These are phyloP conservation scores for Triglochin maritima DNA, from an alignment of 106 monocot species.

Conservation along the genomic window DNA sequence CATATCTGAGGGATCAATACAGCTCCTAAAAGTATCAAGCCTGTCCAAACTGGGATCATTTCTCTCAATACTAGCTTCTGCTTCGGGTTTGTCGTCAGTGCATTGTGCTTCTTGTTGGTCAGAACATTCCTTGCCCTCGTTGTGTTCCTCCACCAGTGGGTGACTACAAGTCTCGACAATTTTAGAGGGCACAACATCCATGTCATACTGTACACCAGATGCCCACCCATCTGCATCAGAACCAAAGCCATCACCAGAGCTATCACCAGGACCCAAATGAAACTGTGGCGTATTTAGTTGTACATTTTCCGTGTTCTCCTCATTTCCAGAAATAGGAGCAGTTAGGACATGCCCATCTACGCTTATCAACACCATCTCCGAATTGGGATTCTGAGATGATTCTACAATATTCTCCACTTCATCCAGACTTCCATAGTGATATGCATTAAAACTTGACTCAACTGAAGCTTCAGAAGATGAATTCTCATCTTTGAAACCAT, in stretches of 20 bases:
- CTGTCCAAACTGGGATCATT: conserved; percentile 16
- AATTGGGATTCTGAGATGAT: conserved; percentile 44
- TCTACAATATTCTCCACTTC: conserved; percentile 70
- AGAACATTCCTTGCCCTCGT: not conserved
- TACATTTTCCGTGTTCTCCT: conserved; percentile 39
- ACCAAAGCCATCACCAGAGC: conserved; percentile 43
- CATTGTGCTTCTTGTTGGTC: conserved; percentile 10
- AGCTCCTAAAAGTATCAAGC: conserved; percentile 59
- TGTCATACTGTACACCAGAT: conserved; percentile 29
- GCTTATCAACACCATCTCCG: conserved; percentile 87
- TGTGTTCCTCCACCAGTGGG: conserved; percentile 6
- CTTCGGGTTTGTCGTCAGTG: conserved; percentile 1
- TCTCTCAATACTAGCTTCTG: conserved; percentile 10
- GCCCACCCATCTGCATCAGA: conserved; percentile 43
- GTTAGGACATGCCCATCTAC: conserved; percentile 95
- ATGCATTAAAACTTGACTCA: conserved; percentile 28
- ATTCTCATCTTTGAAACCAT: conserved; percentile 19
- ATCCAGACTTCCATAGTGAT: conserved; percentile 64
- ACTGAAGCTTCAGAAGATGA: conserved; percentile 14
- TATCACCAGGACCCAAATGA: conserved; percentile 81
- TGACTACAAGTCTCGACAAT: conserved; percentile 5
- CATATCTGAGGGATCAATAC: conserved; percentile 37
- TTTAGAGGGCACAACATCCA: conserved; percentile 24
- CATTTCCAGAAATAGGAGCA: conserved; percentile 62
- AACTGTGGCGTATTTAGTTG: conserved; percentile 72